Evolutionary conservation across 164 flowering plant species (phyloP), one percentile per base, ranked within the genome.

Genomic region (Vitis cinerea): DNA sequence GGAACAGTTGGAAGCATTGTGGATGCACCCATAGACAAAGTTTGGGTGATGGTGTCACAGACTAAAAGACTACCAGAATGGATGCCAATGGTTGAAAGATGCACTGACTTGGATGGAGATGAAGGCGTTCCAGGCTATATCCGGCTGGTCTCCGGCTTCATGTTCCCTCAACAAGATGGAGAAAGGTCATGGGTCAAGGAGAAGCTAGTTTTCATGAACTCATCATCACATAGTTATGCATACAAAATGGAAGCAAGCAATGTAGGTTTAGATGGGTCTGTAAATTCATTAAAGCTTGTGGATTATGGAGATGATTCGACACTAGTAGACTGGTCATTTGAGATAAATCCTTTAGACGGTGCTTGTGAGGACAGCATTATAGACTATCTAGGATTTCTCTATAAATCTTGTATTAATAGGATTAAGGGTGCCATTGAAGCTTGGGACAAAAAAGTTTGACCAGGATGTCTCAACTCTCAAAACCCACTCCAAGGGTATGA

Each of bases 31-130:
- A 75, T 89, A 19, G 78, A 76, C 29, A 67, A 80, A 56, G 90
- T 87, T 0, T 84, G 87, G 90, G 17, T 23, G 55, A 62, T 89
- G 61, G 84, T 87, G 50, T 84, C 90, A 16, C 70, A 78, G 47
- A 84, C 81, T 8, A 77, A 72, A 29, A 81, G 80, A 30, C 69
- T 83, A 31, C 68, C 84, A 47, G 83, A 87, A 69, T 90, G 94
- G 94, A 87, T 90, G 90, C 89, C 88, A 16, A 87, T 87, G 92
- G 89, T 87, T 14, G 89, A 90, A 65, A 83, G 61, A 9, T 85
- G 88, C 88, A 86, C 86, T 0, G 70, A 70, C 52, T 56, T 87
- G 67, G 77, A 63, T 1, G 94, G 94, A 63, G 76, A 82, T 1
- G 89, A 89, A 73, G 87, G 85, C 1, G 8, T 63, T 55, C 78